phyloP scores from a whole-genome alignment of 2,329 filamentous ascomycete species.

The Diaporthe batatas region DNA sequence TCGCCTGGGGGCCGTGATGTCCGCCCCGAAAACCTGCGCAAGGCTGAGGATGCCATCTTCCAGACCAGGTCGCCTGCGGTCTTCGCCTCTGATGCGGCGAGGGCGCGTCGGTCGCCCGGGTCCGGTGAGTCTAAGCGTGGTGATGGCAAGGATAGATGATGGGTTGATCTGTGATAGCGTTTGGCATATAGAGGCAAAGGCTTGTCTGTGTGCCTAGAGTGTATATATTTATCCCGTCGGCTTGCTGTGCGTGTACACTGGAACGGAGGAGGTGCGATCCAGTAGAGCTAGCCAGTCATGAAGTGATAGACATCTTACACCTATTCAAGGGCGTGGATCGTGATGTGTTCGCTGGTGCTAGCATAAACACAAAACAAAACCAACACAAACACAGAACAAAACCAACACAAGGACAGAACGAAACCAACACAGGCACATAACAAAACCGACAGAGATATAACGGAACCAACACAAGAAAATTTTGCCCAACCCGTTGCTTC shows the following conservation, averaged over 20 bases:
- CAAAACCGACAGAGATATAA: no score
- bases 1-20: background rate
- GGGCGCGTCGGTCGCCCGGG: no score
- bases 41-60: slow-evolving; percentile 5
- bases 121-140: background rate
- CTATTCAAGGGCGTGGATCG: no score
- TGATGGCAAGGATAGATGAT: background rate
- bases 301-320: no score
- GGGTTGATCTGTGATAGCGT: background rate
- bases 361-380: no score
- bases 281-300: no score
- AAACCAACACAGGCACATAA: no score
- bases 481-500: no score
- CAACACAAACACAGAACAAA: no score
- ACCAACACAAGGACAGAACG: no score
- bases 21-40: background rate
- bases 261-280: background rate
- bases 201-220: background rate
- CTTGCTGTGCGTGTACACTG: background rate
- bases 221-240: background rate
- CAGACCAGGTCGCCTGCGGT: background rate
- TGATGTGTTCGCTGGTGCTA: no score
- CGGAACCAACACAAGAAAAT: no score
- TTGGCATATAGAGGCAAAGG: background rate
- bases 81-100: background rate